Conservation (phyloP, 164 flowering plant species). For the Sedum album region DNA sequence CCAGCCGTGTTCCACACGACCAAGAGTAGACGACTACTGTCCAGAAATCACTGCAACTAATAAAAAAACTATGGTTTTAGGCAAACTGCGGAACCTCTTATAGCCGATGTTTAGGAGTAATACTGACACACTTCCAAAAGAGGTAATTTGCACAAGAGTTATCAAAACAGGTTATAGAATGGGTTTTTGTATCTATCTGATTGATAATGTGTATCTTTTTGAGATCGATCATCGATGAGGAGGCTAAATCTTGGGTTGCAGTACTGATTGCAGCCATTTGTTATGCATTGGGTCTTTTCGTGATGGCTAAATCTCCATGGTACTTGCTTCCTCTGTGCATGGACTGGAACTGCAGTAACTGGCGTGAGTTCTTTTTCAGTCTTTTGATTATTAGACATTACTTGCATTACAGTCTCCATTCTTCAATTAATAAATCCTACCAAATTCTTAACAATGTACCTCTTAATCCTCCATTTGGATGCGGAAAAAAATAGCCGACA, state of each 20-base stretch:
- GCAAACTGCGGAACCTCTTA: conserved; percentile 83
- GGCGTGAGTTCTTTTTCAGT: conserved; percentile 52
- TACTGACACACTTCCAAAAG: conserved; percentile 62
- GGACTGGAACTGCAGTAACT: conserved; percentile 92
- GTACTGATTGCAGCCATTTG: conserved; percentile 62
- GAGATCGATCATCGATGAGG: conserved; percentile 91
- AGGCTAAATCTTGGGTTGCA: conserved; percentile 71
- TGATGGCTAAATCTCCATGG: conserved; percentile 94
- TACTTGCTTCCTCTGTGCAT: conserved; percentile 98
- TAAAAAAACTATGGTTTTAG: conserved; percentile 78
- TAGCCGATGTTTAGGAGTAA: conserved; percentile 66
- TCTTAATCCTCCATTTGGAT: too few relatives aligned
- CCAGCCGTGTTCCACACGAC: not conserved
- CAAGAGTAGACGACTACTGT: not conserved
- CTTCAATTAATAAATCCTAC: too few relatives aligned
- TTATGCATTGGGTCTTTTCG: conserved; percentile 69
- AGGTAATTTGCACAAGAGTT: conserved; percentile 29
- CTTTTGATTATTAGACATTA: not conserved
- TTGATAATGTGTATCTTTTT: conserved; percentile 23
- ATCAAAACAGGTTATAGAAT: not conserved
- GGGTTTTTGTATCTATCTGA: not conserved
- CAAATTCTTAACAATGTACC: too few relatives aligned
- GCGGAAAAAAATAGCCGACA: too few relatives aligned
- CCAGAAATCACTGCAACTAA: not conserved
- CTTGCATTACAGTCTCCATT: too few relatives aligned